Evolutionary conservation across 129 eudicot genomes (phyloP).

Genomic region (Ambrosia trifida): DNA sequence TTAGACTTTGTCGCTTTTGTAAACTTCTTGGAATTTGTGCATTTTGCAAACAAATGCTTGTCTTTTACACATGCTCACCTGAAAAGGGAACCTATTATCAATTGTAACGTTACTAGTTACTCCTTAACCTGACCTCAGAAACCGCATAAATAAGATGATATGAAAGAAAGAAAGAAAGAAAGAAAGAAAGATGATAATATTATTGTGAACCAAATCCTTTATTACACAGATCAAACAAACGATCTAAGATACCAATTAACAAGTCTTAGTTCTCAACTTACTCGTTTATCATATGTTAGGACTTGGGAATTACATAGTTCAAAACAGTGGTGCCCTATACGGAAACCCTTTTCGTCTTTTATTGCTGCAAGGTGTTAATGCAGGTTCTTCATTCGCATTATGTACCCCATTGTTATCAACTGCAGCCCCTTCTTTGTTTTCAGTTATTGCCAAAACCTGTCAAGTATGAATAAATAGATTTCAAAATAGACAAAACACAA

Average conservation of each 20-base stretch:
- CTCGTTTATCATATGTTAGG: conserved; percentile 5
- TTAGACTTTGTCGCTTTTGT: too few species aligned
- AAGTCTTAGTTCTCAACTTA: conserved; percentile 6
- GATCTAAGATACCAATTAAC: not conserved
- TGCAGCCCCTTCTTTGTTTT: conserved; percentile 12
- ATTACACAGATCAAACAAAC: not conserved
- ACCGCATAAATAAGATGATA: not conserved
- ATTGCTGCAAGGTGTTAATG: conserved; percentile 21
- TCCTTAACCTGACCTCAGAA: not conserved
- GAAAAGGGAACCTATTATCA: not conserved
- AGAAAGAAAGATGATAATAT: too few species aligned
- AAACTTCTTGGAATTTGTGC: too few species aligned
- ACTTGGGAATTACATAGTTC: conserved; percentile 3
- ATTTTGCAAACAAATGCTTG: not conserved
- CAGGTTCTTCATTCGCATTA: not conserved
- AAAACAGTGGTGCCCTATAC: conserved; percentile 44
- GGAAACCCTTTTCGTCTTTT: conserved; percentile 46
- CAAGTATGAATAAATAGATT: not conserved
- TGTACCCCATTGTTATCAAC: not conserved
- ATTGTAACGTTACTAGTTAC: not conserved
- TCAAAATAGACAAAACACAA: not conserved
- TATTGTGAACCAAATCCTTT: too few species aligned
- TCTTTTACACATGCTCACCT: not conserved
- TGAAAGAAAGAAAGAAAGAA: too few species aligned
- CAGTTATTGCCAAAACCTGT: conserved; percentile 31